A percentile compares a stretch with the other conserved stretches of the same genome.
Conservation (phyloP, 176 grass and related monocot genomes). For the Rhynchospora pubera region DNA sequence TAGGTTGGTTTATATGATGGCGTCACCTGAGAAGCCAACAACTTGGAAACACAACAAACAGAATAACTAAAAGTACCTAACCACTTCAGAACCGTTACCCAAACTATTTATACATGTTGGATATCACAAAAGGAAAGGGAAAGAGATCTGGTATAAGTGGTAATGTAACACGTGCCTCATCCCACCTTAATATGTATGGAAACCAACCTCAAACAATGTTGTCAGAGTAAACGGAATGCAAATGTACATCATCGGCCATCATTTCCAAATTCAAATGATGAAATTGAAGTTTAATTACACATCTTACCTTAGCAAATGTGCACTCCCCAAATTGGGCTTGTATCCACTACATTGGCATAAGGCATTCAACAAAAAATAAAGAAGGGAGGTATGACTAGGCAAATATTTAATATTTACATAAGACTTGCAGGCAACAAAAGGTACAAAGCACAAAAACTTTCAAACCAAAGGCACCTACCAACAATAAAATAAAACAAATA, state of each 20-base stretch:
- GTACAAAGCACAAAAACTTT: not conserved
- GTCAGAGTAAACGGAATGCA: not conserved
- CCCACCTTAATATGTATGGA: too few relatives aligned
- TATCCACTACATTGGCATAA: not conserved
- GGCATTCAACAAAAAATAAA: not conserved
- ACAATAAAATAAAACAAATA: not conserved
- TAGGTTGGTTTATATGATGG: not conserved
- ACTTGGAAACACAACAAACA: not conserved
- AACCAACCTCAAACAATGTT: too few relatives aligned
- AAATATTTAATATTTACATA: conserved; percentile 10
- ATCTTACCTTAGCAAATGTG: not conserved
- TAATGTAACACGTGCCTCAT: too few relatives aligned
- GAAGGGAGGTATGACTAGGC: not conserved
- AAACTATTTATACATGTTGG: too few relatives aligned
- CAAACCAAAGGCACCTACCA: not conserved
- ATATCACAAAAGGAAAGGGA: too few relatives aligned
- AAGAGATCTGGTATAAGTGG: too few relatives aligned
- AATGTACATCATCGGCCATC: not conserved
- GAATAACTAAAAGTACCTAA: not conserved
- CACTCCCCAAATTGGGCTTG: not conserved
- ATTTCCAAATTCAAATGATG: not conserved
- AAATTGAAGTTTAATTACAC: not conserved
- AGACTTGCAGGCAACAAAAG: not conserved
- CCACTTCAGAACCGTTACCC: not conserved
- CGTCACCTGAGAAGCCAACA: not conserved